Base-by-base conservation (phyloP, 768 basidiomycete genomes). In the Fibroporia radiculosa region DNA sequence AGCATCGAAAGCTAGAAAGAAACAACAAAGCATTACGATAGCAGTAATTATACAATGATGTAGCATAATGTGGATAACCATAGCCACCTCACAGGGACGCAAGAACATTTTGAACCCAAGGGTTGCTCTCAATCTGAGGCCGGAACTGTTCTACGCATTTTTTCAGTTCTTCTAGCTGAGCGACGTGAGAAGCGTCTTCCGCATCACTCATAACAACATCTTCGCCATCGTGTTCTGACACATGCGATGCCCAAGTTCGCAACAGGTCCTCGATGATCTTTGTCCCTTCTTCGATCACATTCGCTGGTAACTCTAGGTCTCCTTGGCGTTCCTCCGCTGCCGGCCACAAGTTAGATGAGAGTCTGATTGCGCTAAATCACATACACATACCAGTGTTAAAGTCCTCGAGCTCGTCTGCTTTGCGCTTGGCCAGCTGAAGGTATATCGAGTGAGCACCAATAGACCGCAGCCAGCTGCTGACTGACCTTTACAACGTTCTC, bases 321-420 rank as follows among this genome's bases (percentile, higher is more conserved):
- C 58, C 55, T n/a, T 61, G 59, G 1, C 56, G 51, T 12, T 57
- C 48, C 16, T 66, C 61, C 49, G 56, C 56, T 58, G 24, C 24
- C 28, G 32, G 26, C 13, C 8, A 42, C 22, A 11, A 13, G 26
- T 57, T 56, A 51, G 52, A 50, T 47, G 42, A 33, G 40, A 25
- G 13, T 25, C n/a, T n/a, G 14, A 20, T 11, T 34, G n/a, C 11
- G 8, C n/a, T n/a, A 29, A n/a, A n/a, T 7, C 25, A 29, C 11
- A 36, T 19, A 36, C 10, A 19, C 23, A 18, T 49, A 69, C 77
- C 63, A 59, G 73, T 70, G 6, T 74, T 79, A 62, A 93, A 91
- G 58, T 92, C 86, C 62, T 93, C 89, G 26, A 96, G 66, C 53
- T 93, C 91, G 47, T 93, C 88, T 0, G 93, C 92, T 58, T 93